Base-by-base conservation (phyloP, 176 grass and related monocot species). In the Coix lacrymajobi region DNA sequence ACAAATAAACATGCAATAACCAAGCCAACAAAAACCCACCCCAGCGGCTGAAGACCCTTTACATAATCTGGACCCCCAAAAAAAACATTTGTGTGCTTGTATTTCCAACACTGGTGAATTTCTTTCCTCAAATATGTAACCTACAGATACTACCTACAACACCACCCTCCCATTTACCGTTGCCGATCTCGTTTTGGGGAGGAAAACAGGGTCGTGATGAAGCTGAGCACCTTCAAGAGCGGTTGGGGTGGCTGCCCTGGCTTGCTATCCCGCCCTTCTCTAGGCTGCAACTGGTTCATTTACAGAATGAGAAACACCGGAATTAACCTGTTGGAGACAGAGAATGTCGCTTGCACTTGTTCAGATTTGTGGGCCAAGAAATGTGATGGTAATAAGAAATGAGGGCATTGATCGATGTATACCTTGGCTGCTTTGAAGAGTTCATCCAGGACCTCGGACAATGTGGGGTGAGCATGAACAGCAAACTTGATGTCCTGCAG, bases 361-460 rank as follows among this genome's bases (percentile, higher is more conserved):
- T 89, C 64, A 92, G 56, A 60, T 46, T 78, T 26, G 58, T 8
- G 17, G 14, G 20, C 7, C 2, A 4, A 15, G 40, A 76, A 40
- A 64, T 71, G n/a, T 51, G 32, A 46, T 62, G 22, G 29, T 9
- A 25, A 34, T 14, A 40, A 29, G 28, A 83, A 46, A 7, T 11
- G 48, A 72, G 14, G 28, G n/a, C 13, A 12, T 33, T 1, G 10
- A 51, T 71, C 2, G 7, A 49, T 71, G 48, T 81, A 48, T 94
- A 97, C 92, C 95, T 94, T 92, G 11, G 92, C 90, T 62, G 90
- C 88, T 89, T 92, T 97, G 90, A 94, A 97, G 78, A 97, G 92
- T 74, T 97, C 95, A 33, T 97, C 90, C 16, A 94, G 80, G 62
- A 97, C 95, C 84, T 97, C 90, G 0, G 95, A 97, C 52, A 97